phyloP scores from a whole-genome alignment of 805 yeast species.

The Schizosaccharomyces cryophilus region DNA sequence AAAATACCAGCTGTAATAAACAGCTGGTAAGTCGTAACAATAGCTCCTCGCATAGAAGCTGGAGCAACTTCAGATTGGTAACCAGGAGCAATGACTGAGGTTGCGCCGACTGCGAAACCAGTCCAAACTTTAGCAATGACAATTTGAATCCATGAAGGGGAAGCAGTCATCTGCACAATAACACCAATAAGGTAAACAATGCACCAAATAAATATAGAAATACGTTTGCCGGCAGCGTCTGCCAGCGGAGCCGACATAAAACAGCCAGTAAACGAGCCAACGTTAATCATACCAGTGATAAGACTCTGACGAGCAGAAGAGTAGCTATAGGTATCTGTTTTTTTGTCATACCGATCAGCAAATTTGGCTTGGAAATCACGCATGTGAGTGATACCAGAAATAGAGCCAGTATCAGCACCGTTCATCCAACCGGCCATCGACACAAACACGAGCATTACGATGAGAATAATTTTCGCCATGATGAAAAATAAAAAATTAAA shows the following conservation, averaged over 20 bases:
- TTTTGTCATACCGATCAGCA: background rate
- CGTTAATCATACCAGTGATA: slow-evolving; percentile 4
- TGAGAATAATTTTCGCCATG: background rate
- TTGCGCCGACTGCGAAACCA: slow-evolving; percentile 56
- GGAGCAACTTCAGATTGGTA: slow-evolving; percentile 64
- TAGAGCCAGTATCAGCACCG: slow-evolving; percentile 4
- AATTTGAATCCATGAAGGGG: slow-evolving; percentile 16
- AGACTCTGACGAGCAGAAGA: slow-evolving; percentile 2
- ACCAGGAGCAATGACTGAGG: slow-evolving; percentile 52
- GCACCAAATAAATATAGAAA: slow-evolving; percentile 3
- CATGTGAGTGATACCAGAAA: slow-evolving; percentile 4
- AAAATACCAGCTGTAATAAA: slow-evolving; percentile 48
- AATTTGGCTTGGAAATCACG: background rate
- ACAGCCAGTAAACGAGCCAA: slow-evolving; percentile 4
- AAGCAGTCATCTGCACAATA: slow-evolving; percentile 3
- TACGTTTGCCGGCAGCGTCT: background rate
- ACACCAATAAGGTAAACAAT: slow-evolving; percentile 3
- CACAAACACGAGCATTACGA: slow-evolving; percentile 2
- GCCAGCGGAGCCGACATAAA: slow-evolving; percentile 4
- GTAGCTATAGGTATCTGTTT: background rate
- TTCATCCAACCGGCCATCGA: slow-evolving; percentile 3
- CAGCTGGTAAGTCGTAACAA: slow-evolving; percentile 53
- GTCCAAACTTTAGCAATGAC: slow-evolving; percentile 19
- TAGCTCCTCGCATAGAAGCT: slow-evolving; percentile 50
- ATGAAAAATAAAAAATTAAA: background rate